phyloP scores from a whole-genome alignment of 139 green algal genomes.

The Asterochloris erici region DNA sequence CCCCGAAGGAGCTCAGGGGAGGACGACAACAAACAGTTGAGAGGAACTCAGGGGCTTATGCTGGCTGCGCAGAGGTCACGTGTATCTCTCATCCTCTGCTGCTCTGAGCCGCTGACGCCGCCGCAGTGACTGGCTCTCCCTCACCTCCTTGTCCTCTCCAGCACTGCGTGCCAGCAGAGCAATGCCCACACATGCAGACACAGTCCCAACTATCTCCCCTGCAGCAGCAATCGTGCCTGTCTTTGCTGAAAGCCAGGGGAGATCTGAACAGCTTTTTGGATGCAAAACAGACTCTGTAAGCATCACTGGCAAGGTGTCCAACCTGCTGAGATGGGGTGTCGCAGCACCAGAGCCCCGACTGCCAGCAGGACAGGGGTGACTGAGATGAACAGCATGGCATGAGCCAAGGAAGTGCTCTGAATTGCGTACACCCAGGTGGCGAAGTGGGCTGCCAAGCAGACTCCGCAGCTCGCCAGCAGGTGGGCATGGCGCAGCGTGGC shows the following conservation, averaged over 20 bases:
- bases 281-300: background rate
- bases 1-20: too few relatives aligned
- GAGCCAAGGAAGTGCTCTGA: constrained; percentile 65
- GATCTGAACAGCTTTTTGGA: background rate
- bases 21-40: too few relatives aligned
- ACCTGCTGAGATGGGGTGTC: constrained; percentile 55
- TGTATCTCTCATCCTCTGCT: too few relatives aligned
- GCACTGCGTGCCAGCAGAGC: too few relatives aligned
- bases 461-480: constrained; percentile 40
- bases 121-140: too few relatives aligned
- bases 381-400: constrained; percentile 76
- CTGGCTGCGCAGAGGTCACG: too few relatives aligned
- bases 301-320: background rate
- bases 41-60: too few relatives aligned
- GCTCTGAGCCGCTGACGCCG: too few relatives aligned
- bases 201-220: background rate
- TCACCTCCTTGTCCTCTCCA: too few relatives aligned
- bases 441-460: constrained; percentile 69
- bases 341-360: constrained; percentile 26
- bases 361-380: constrained; percentile 71
- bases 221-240: background rate
- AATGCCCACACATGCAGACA: too few relatives aligned
- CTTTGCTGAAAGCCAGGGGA: background rate
- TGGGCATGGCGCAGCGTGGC: constrained; percentile 5
- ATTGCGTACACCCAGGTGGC: constrained; percentile 61